Evolutionary conservation across 2,329 filamentous ascomycete genomes (phyloP).

Genomic region (Madurella mycetomatis): DNA sequence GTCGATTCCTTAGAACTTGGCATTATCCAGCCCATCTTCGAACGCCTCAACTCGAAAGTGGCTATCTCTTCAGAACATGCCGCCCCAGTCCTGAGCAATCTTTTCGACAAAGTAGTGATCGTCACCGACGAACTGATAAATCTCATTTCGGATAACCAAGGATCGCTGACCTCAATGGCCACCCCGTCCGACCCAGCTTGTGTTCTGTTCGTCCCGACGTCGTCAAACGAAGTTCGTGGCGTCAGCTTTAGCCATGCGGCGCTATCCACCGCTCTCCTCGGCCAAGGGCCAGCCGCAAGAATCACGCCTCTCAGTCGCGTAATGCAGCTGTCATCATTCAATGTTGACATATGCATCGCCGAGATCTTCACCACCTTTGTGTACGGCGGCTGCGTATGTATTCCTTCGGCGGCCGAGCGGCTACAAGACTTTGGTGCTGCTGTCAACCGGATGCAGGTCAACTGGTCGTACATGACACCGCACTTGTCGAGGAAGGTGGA

Average conservation of each 20-base stretch:
- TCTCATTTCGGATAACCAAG: slow-evolving; percentile 21
- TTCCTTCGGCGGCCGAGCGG: slow-evolving; percentile 49
- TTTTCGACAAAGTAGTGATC: slow-evolving; percentile 39
- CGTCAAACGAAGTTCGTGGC: slow-evolving; percentile 54
- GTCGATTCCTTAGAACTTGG: slow-evolving; percentile 43
- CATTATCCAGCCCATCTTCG: slow-evolving; percentile 40
- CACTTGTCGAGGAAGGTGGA: slow-evolving; percentile 48
- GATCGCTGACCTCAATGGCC: slow-evolving; percentile 26
- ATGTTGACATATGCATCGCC: slow-evolving; percentile 49
- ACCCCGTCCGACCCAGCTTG: slow-evolving; percentile 51
- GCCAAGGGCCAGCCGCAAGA: slow-evolving; percentile 46
- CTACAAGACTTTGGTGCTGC: slow-evolving; percentile 46
- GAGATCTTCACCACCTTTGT: slow-evolving; percentile 53
- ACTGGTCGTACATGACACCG: slow-evolving; percentile 54
- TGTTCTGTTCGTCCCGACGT: slow-evolving; percentile 56
- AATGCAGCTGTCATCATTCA: slow-evolving; percentile 54
- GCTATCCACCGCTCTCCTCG: slow-evolving; percentile 50
- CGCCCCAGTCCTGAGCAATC: slow-evolving; percentile 36
- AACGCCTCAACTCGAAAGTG: slow-evolving; percentile 40
- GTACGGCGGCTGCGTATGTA: slow-evolving; percentile 55
- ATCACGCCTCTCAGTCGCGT: slow-evolving; percentile 51
- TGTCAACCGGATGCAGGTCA: slow-evolving; percentile 48
- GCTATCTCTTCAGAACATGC: slow-evolving; percentile 43
- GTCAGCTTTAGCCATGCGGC: slow-evolving; percentile 59
- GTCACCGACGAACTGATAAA: slow-evolving; percentile 22